phyloP scores from a whole-genome alignment of 352 stramenopile genomes.

The Phytophthora gonapodyides region DNA sequence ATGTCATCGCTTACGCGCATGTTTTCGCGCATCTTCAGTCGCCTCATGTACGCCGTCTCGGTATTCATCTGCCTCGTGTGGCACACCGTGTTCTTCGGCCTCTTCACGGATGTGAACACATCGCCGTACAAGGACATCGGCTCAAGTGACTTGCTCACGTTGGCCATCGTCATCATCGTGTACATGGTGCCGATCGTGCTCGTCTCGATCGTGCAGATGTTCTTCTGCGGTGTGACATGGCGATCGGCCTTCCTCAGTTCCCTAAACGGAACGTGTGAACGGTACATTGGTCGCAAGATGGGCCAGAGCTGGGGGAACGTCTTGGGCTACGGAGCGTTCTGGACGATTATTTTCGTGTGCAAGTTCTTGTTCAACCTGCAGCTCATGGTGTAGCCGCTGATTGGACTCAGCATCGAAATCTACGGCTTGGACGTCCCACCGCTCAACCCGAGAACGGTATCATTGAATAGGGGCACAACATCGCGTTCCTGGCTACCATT shows the following conservation, averaged over 20 bases:
- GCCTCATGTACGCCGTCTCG: constrained; percentile 55
- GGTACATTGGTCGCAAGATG: constrained; percentile 88
- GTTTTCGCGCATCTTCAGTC: constrained; percentile 71
- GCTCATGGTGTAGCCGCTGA: constrained; percentile 97
- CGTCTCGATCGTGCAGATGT: constrained; percentile 69
- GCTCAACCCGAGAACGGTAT: constrained; percentile 53
- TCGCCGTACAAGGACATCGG: constrained; percentile 72
- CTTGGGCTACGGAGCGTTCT: constrained; percentile 74
- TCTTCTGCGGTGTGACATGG: constrained; percentile 62
- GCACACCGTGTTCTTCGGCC: constrained; percentile 80
- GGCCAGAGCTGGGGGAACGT: constrained; percentile 70
- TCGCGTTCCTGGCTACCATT: constrained; percentile 79
- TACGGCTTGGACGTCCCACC: constrained; percentile 72
- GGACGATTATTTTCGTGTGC: constrained; percentile 85
- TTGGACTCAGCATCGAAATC: constrained; percentile 96
- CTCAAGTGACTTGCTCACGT: constrained; percentile 60
- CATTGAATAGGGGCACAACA: constrained; percentile 79
- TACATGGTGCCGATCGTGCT: constrained; percentile 72
- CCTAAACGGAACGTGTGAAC: constrained; percentile 68
- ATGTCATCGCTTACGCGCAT: constrained; percentile 86
- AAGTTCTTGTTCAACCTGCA: constrained; percentile 98
- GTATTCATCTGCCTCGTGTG: constrained; percentile 79
- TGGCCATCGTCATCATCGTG: constrained; percentile 56
- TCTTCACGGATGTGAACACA: constrained; percentile 73
- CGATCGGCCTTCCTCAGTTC: constrained; percentile 56